Evolutionary conservation across 495 filamentous ascomycete species (phyloP).

Genomic region (Penicillium egyptiacum): DNA sequence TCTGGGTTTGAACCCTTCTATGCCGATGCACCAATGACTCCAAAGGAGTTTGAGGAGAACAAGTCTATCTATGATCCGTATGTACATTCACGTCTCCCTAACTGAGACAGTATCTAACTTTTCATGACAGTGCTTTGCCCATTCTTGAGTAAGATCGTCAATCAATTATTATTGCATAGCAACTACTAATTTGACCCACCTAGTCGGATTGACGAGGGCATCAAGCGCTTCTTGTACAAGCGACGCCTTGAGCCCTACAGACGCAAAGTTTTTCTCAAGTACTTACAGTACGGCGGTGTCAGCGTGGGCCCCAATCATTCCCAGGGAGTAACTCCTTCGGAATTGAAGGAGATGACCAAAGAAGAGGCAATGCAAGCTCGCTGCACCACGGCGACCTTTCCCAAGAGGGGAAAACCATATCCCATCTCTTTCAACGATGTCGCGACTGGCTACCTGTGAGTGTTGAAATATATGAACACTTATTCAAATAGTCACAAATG

Average conservation of each 20-base stretch:
- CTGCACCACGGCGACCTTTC: slow-evolving; percentile 28
- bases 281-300: slow-evolving; percentile 82
- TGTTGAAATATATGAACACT: neutral
- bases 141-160: slow-evolving; percentile 39
- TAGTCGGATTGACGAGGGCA: slow-evolving; percentile 81
- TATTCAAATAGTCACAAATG: neutral
- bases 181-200: neutral
- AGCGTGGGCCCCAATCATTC: slow-evolving; percentile 66
- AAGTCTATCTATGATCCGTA: slow-evolving; percentile 51
- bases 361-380: slow-evolving; percentile 58
- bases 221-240: slow-evolving; percentile 73
- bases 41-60: slow-evolving; percentile 62
- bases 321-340: slow-evolving; percentile 54
- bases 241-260: slow-evolving; percentile 68
- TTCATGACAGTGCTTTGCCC: slow-evolving; percentile 34
- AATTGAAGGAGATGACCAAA: slow-evolving; percentile 55
- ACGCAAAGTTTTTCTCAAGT: slow-evolving; percentile 69
- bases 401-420: slow-evolving; percentile 48
- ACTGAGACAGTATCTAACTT: slow-evolving; percentile 7
- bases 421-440: slow-evolving; percentile 78
- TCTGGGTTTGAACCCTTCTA: slow-evolving; percentile 73
- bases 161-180: neutral
- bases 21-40: slow-evolving; percentile 75
- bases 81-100: neutral
- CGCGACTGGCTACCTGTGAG: slow-evolving; percentile 75